Evolutionary conservation across 2,329 filamentous ascomycete genomes (phyloP).

Genomic region (Fusarium equiseti): DNA sequence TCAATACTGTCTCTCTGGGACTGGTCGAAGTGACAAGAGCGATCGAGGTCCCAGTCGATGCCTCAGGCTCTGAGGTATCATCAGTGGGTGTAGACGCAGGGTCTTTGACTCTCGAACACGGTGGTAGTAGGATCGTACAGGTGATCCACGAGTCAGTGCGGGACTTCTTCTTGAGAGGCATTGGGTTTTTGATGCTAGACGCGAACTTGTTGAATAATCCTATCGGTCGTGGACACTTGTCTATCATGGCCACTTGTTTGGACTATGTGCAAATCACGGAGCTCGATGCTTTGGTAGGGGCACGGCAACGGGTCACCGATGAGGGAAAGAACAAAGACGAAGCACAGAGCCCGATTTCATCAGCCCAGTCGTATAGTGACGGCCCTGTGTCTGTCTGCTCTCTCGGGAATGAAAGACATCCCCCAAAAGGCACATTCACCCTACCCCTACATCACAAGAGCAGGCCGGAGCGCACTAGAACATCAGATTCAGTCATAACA

Average conservation of each 20-base stretch:
- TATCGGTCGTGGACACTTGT: neutral
- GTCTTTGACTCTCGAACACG: slow-evolving; percentile 22
- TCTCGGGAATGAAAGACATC: neutral
- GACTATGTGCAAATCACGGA: slow-evolving; percentile 25
- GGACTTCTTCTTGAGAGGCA: slow-evolving; percentile 5
- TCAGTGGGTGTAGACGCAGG: slow-evolving; percentile 24
- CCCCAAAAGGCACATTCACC: neutral
- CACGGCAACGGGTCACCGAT: neutral
- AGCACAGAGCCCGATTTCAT: neutral
- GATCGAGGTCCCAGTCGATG: neutral
- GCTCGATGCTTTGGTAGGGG: neutral
- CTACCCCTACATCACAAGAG: no score
- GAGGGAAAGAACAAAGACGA: neutral
- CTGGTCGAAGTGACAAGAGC: slow-evolving; percentile 16
- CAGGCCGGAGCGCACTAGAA: neutral
- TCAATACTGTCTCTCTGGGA: slow-evolving; percentile 15
- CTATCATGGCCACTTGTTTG: slow-evolving; percentile 13
- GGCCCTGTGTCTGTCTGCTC: neutral
- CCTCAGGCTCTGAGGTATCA: neutral
- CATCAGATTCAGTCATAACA: no score
- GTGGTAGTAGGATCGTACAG: slow-evolving; percentile 15
- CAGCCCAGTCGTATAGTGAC: neutral
- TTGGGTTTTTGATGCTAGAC: neutral
- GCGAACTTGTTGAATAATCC: fast-evolving
- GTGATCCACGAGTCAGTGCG: slow-evolving; percentile 29